Evolutionary conservation across 179 eudicot genomes (phyloP).

Genomic region (Corrigiola litoralis): DNA sequence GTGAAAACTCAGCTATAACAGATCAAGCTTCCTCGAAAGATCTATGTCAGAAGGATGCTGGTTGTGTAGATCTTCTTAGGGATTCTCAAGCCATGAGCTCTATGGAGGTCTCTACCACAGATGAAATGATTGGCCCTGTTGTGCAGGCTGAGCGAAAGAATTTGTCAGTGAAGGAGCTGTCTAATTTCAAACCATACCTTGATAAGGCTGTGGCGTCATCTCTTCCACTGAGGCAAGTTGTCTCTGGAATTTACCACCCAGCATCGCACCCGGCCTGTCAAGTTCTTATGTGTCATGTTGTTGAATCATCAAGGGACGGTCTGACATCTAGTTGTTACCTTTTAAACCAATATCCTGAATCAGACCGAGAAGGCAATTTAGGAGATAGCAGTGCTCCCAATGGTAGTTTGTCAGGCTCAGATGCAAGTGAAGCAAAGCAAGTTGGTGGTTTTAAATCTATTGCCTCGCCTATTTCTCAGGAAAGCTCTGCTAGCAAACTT

Average conservation of each 20-base stretch:
- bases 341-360: conserved; percentile 40
- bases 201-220: conserved; percentile 34
- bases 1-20: conserved; percentile 50
- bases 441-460: conserved; percentile 37
- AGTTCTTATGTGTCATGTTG: conserved; percentile 56
- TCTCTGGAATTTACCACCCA: conserved; percentile 35
- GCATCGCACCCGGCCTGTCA: conserved; percentile 24
- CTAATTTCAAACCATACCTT: conserved; percentile 42
- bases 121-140: conserved; percentile 25
- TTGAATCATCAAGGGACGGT: conserved; percentile 66
- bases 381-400: conserved; percentile 25
- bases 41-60: conserved; percentile 35
- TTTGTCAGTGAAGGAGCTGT: conserved; percentile 49
- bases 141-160: conserved; percentile 44
- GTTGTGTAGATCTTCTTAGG: conserved; percentile 25
- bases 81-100: conserved; percentile 26
- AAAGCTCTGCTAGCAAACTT: conserved; percentile 67
- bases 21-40: conserved; percentile 35
- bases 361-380: conserved; percentile 22
- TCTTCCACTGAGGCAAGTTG: conserved; percentile 36
- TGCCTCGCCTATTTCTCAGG: conserved; percentile 72
- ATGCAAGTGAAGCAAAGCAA: conserved; percentile 51
- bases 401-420: conserved; percentile 35
- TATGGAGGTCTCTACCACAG: conserved; percentile 26
- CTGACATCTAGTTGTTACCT: conserved; percentile 61